Conservation (phyloP, 2,329 filamentous ascomycete genomes). For the Talaromyces rugulosus region DNA sequence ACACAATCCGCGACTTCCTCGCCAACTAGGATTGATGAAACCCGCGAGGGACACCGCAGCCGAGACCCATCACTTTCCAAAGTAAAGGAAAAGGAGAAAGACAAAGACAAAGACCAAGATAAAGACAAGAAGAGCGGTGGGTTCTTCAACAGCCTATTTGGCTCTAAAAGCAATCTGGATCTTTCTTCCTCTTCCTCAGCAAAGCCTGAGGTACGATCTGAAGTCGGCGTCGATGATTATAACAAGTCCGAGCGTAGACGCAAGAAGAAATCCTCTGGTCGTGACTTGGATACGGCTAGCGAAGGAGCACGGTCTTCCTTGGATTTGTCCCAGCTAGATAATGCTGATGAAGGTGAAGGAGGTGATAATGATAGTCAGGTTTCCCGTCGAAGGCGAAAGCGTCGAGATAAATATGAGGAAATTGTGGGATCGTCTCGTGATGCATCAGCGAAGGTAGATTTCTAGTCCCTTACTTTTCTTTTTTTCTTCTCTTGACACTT, state of each 20-base stretch:
- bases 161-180: constrained; percentile 19
- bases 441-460: constrained; percentile 35
- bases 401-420: constrained; percentile 35
- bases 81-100: constrained; percentile 25
- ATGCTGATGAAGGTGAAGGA: constrained; percentile 39
- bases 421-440: constrained; percentile 29
- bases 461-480: constrained; percentile 20
- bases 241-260: constrained; percentile 38
- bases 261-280: constrained; percentile 40
- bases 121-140: constrained; percentile 28
- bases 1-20: constrained; percentile 31
- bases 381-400: constrained; percentile 28
- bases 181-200: constrained; percentile 28
- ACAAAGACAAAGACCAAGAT: constrained; percentile 26
- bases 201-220: constrained; percentile 33
- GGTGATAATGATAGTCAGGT: constrained; percentile 33
- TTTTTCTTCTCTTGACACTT: constrained; percentile 4
- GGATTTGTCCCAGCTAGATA: constrained; percentile 46
- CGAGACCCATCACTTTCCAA: constrained; percentile 20
- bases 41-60: constrained; percentile 25
- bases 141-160: constrained; percentile 36
- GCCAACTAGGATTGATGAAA: constrained; percentile 27
- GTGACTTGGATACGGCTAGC: constrained; percentile 17
- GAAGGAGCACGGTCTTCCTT: constrained; percentile 47
- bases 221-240: constrained; percentile 35